Conservation (phyloP, 306 rosid species). For the Prunus davidiana region DNA sequence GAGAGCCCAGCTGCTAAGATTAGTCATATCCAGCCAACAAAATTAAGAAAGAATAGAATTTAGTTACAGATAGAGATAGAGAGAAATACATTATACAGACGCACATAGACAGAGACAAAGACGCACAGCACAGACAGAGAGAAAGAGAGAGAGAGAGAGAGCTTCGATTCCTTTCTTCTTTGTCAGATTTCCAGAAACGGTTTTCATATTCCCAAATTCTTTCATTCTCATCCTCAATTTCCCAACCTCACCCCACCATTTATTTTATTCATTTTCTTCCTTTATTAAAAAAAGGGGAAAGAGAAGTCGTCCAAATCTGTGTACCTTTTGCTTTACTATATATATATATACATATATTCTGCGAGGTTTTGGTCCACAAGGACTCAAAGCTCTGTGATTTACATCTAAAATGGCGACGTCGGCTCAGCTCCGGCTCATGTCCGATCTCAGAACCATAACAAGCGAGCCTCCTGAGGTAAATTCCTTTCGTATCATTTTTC, state of each 20-base stretch:
- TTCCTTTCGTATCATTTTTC: background rate
- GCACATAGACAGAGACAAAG: too few species aligned
- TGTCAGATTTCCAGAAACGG: slow-evolving; percentile 10
- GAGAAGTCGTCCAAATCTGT: background rate
- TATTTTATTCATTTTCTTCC: background rate
- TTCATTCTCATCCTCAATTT: background rate
- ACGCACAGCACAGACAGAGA: background rate
- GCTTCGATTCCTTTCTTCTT: slow-evolving; percentile 3
- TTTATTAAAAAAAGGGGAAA: background rate
- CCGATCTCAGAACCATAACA: slow-evolving; percentile 26
- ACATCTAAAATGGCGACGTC: slow-evolving; percentile 20
- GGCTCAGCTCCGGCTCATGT: slow-evolving; percentile 32
- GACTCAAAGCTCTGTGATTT: background rate
- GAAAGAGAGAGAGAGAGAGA: background rate
- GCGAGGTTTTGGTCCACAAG: background rate
- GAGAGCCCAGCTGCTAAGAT: too few species aligned
- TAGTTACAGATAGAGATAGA: too few species aligned
- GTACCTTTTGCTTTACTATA: background rate
- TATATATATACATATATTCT: background rate
- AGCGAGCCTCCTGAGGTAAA: slow-evolving; percentile 27
- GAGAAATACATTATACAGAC: too few species aligned
- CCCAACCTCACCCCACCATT: background rate
- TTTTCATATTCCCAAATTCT: slow-evolving; percentile 1
- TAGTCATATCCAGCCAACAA: too few species aligned
- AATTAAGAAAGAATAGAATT: too few species aligned